Base-by-base conservation (phyloP, 2,329 filamentous ascomycete species). In the Ceratocystis colombiana region DNA sequence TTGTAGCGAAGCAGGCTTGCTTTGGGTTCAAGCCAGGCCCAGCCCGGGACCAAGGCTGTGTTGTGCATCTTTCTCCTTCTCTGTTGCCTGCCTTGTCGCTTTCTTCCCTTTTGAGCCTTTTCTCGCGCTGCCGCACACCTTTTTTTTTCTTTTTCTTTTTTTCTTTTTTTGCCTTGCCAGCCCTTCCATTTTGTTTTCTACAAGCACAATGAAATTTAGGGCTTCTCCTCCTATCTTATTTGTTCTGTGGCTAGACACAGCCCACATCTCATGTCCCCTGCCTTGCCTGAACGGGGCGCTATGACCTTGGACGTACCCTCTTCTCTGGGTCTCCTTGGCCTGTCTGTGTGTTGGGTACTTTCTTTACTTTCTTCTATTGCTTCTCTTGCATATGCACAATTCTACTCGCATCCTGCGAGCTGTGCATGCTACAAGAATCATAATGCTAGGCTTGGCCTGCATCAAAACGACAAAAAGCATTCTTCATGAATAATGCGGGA, bases 1-100 rank as follows among this genome's bases (percentile, higher is more conserved):
- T 37, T 30, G 28, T 59, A 59, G 28, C 55, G 12, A 37, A 37
- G 12, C 37, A 41, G 30, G 22, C 55, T 20, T 59, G 17, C 28
- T 30, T 59, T 59, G 30, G 10, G 55, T 37, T n/a, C n/a, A 37
- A 30, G 55, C 55, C 28, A 37, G 28, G 55, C 6, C 17, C 61
- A 62, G 37, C 7, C 61, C 8, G 37, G 45, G 61, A 22, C 28
- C 61, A 30, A 62, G 37, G 55, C 55, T 37, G 55, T 33, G 55
- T 30, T 28, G 12, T 33, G 25, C 48, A 15, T 30, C 22, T 57
- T 28, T 12, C 50, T 55, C 10, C 55, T n/a, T 30, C 55, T 8
- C 25, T 6, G 22, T 33, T 33, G 30, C 10, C 55, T n/a, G n/a
- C 55, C 12, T 12, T 6, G 22, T 25, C 6, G 2, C 4, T 12